Base-by-base conservation (phyloP, 805 yeast genomes). In the Candida koratica region DNA sequence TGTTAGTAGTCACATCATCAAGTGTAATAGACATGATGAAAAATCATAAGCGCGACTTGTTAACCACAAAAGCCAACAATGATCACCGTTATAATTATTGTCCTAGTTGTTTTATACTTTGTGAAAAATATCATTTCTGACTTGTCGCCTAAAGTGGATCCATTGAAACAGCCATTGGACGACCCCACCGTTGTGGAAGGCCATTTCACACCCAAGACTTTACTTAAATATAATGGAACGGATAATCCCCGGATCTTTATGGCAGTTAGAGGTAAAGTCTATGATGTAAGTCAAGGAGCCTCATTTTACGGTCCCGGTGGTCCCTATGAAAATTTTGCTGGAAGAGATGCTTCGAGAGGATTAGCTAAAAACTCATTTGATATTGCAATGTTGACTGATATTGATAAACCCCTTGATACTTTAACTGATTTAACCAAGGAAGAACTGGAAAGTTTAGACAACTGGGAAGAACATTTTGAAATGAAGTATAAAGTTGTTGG, bases 281-380 rank as follows among this genome's bases (percentile, higher is more conserved):
- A 74, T 51, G 96, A 90, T 52, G 95, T 87, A 14, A 67, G 85
- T 4, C 66, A 69, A 8, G 95, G 95, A 0, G 75, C 89, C 45
- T 74, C 75, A 31, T 89, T 90, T 55, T 90, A 90, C 58, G 97
- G 97, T 0, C 97, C 97, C 5, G 85, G 90, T 19, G 97, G 97
- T 0, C 95, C 96, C 0, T 90, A 90, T 61, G 79, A 84, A 28
- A 86, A 84, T 53, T 90, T 90, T 69, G 97, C 97, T 0, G 97
- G 97, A 1, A 82, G 85, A 47, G 97, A 90, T 61, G 97, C 97
- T 3, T 82, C 94, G 1, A 70, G 97, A 46, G 97, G 97, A 0
- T 71, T 90, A 38, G 96, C 96, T 1, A 66, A 75, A 49, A 89
- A 88, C 59, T 84, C 95, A 12, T 90, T 89, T 60, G 97, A 88